Percentiles rank a stretch among this genome's conserved stretches.
Evolutionary conservation across 805 yeast genomes (phyloP).

Genomic region (Candida railenensis): DNA sequence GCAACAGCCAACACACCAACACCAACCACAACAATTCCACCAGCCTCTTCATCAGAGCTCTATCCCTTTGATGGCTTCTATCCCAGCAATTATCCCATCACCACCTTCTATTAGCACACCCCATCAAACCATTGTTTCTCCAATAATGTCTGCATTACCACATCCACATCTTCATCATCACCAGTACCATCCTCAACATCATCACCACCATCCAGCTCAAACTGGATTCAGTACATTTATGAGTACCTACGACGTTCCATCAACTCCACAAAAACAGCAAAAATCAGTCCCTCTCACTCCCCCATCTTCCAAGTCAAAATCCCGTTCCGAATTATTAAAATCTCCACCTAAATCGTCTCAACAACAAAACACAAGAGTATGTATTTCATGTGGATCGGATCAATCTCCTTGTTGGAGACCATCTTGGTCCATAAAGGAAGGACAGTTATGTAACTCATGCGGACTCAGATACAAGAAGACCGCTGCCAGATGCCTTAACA

Average conservation of each 20-base stretch:
- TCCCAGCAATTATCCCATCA: constrained; percentile 5
- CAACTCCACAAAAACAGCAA: constrained; percentile 7
- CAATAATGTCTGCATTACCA: constrained; percentile 12
- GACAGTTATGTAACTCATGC: constrained; percentile 96
- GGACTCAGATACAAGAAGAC: constrained; percentile 94
- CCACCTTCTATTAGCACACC: neutral
- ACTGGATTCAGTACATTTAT: constrained; percentile 9
- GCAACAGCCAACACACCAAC: neutral
- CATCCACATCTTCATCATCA: constrained; percentile 1
- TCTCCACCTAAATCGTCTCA: constrained; percentile 29
- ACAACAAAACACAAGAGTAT: constrained; percentile 48
- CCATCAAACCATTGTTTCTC: constrained; percentile 7
- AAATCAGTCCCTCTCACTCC: constrained; percentile 43
- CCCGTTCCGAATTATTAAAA: constrained; percentile 28
- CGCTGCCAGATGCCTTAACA: constrained; percentile 81
- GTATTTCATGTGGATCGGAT: constrained; percentile 87
- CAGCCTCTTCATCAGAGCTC: neutral
- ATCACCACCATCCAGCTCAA: constrained; percentile 7
- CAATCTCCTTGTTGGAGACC: constrained; percentile 99
- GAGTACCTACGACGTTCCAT: constrained; percentile 7
- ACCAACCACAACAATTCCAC: neutral
- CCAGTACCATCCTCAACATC: constrained; percentile 1
- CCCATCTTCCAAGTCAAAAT: constrained; percentile 31
- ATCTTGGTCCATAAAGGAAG: constrained; percentile 85
- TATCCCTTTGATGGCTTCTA: neutral